Base-by-base conservation (phyloP, 2,329 filamentous ascomycete species). In the Hirsutella thompsonii region DNA sequence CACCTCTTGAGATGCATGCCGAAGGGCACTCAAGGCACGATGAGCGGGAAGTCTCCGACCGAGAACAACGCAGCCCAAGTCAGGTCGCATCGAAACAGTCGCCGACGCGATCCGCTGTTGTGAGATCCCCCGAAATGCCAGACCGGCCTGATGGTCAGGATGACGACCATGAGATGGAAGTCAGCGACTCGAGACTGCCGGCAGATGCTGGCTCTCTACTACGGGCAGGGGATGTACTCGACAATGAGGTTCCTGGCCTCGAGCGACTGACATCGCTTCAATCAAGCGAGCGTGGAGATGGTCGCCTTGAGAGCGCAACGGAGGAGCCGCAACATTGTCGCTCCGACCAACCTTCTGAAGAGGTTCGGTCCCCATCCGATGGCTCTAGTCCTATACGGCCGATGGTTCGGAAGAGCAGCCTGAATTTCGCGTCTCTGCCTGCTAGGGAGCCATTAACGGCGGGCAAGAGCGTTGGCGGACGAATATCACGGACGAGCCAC, bases 351-450 rank as follows among this genome's bases (percentile, higher is more conserved):
- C 36, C 32, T 2, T 44, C 42, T 37, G 70, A 74, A 32, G 74
- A 74, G 45, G 62, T 63, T 19, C 66, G 69, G 45, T 82, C 79
- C 3, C 73, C 74, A 14, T 84, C 81, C 2, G 81, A 85, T 37
- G 71, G 67, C 1, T 86, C 83, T 0, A 89, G 82, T 50, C 84
- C 84, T 0, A 77, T 83, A 38, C 74, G 85, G 49, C 82, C 83
- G 2, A 69, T 85, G 23, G 74, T 93, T 49, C 81, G 90, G 45
- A 96, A 96, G 69, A 94, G 89, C 62, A 96, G 90, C 57, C 72
- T 98, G 45, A 94, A 84, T 44, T 96, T 98, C 63, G 87, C 92
- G 30, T 87, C 92, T 16, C 69, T 98, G 11, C 92, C 92, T 23
- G 89, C 90, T 3, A 76, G 92, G 46, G 90, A 96, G 54, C 90